Base-by-base conservation (phyloP, 345 rosid species). In the Anastatica hierochuntica region DNA sequence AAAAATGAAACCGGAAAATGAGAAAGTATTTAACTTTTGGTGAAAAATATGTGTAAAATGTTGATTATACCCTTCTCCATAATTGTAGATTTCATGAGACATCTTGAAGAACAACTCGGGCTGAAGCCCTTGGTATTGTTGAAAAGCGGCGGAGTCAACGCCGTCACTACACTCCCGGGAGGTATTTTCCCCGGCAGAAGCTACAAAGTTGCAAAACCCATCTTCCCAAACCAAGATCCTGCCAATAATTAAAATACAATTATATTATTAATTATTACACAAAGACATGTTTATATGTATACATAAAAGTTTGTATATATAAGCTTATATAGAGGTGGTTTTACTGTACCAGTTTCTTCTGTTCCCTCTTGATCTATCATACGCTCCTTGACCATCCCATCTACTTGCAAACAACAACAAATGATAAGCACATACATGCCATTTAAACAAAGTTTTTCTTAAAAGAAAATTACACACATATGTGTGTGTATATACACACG, bases 191-290 rank as follows among this genome's bases (percentile, higher is more conserved):
- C 76, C 74, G 19, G 90, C 65, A 56, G 96, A 82, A 38, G 89
- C 92, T 4, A 83, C 82, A 56, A 90, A 90, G 75, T 90, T 87
- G 76, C 98, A 90, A 85, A 84, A 90, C 46, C 98, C 98, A 73
- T 90, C 98, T 70, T 90, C 98, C 98, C 98, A 90, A 49, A 84
- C 98, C 72, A 90, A 67, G 71, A 90, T 90, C 98, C 98, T 90
- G 66, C 49, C 51, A 42, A 60, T 54, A 43, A 10, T 35, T 24
- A 5, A 34, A 4, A 34, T 19, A 16, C 18, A 37, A 31, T 18
- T 26, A 35, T 43, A 18, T 24, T 14, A 41, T 5, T 41, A 4
- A 27, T 37, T 10, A 14, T 37, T 54, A 23, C n/a, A 47, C 51
- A 11, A 31, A n/a, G 2, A 54, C 6, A 21, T 18, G 12, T 12